A percentile compares a stretch with the other conserved stretches of the same genome.
Conservation (phyloP, 2,329 filamentous ascomycete genomes). For the Trichoderma guizhouense region DNA sequence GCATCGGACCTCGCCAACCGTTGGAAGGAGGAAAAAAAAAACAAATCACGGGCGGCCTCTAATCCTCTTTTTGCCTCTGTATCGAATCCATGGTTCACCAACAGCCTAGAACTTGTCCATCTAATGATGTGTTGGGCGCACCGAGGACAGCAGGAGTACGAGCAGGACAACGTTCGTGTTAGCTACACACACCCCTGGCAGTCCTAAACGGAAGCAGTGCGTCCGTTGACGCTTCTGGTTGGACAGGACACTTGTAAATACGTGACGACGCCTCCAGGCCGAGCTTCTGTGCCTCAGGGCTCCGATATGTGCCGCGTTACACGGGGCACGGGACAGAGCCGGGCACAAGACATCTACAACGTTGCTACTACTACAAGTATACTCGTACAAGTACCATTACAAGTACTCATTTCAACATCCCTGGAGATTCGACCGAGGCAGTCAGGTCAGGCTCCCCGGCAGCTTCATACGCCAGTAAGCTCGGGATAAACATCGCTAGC, state of each 20-base stretch:
- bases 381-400: too few relatives aligned
- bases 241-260: not conserved
- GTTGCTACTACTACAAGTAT: not conserved
- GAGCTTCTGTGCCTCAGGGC: not conserved
- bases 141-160: not conserved
- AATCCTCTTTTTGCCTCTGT: not conserved
- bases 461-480: not conserved
- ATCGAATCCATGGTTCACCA: not conserved
- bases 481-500: slow-evolving; percentile 14
- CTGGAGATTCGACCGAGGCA: too few relatives aligned
- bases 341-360: not conserved
- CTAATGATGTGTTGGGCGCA: not conserved
- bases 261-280: not conserved
- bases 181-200: not conserved
- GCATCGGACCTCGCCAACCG: not conserved
- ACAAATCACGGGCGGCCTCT: not conserved
- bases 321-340: not conserved
- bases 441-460: slow-evolving; percentile 30
- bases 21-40: not conserved
- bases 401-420: not conserved
- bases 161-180: not conserved
- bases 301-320: not conserved
- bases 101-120: not conserved
- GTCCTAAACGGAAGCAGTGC: not conserved
- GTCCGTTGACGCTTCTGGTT: not conserved